phyloP scores from a whole-genome alignment of 345 rosid species.

The Citrus unshiu region DNA sequence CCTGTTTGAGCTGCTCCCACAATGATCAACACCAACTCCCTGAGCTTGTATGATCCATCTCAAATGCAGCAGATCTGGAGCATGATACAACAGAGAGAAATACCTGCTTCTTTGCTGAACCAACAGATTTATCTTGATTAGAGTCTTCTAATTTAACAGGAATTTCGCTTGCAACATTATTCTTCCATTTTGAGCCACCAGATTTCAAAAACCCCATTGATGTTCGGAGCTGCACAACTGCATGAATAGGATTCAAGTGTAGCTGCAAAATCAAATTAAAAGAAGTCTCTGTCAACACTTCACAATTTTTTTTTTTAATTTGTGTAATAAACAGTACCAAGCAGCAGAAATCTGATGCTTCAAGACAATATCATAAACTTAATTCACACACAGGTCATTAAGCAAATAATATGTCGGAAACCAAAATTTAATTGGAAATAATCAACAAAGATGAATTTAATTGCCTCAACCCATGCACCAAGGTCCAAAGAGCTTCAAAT shows the following conservation, averaged over 20 bases:
- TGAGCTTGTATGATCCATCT: neutral
- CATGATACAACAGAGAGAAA: neutral
- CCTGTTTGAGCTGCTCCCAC: neutral
- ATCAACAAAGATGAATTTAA: neutral
- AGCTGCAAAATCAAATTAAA: constrained; percentile 53
- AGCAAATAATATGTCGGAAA: neutral
- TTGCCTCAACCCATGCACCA: neutral
- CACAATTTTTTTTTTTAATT: neutral
- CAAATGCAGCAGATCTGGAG: neutral
- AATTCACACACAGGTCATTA: neutral
- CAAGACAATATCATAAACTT: neutral
- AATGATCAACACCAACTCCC: neutral
- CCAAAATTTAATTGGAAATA: neutral
- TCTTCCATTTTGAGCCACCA: constrained; percentile 40
- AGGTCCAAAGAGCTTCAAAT: neutral
- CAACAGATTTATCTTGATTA: constrained; percentile 32
- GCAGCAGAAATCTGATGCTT: neutral
- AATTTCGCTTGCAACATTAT: constrained; percentile 28
- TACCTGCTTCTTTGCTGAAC: constrained; percentile 69
- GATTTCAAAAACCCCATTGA: constrained; percentile 42
- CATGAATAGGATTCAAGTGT: constrained; percentile 77
- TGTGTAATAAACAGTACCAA: neutral
- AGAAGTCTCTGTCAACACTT: neutral
- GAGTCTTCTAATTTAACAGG: constrained; percentile 34
- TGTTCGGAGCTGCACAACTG: constrained; percentile 87